Evolutionary conservation across 2,329 filamentous ascomycete genomes (phyloP), one percentile per base, ranked within the genome.

Genomic region (Cytospora piceae): DNA sequence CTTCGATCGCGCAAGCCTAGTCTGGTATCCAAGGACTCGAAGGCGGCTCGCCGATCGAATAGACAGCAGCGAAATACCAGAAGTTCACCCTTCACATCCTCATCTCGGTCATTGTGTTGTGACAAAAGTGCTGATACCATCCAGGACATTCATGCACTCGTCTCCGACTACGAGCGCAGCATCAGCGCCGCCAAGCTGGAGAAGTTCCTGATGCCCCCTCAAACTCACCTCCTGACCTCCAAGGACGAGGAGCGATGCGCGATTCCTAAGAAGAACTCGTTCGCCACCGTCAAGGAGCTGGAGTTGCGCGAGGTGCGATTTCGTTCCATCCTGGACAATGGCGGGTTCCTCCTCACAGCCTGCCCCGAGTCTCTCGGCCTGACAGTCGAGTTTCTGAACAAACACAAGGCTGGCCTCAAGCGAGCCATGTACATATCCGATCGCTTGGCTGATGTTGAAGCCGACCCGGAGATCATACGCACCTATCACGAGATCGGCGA

Each of bases 331-430:
- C 59, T 68, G n/a, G 54, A 65, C 17, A 27, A 54, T 37, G 46
- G 66, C 46, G 60, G 58, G 4, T 68, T 68, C 32, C 53, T 68
- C 12, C 64, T 63, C 27, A 68, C 63, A 32, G 15, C 49, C 34
- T 29, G 57, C 7, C n/a, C 27, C 12, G n/a, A 52, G 15, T 29
- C 34, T 5, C 52, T 68, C 14, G 59, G 66, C 11, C 24, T 68
- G 27, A n/a, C 54, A 17, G 15, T 9, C 15, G 34, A 53, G 17
- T 46, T 42, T 3, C 56, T 68, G 12, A 20, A 46, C 15, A 68
- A 51, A 42, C 58, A 66, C 59, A 68, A 68, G 59, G 27, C 32
- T 4, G 66, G 66, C 22, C 55, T 68, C 7, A 57, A 57, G 34
- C 57, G 53, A 20, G 56, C 63, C 2, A 39, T 68, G 15, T 58